Conservation (phyloP, 768 basidiomycete genomes). For the Mycena vulgaris region DNA sequence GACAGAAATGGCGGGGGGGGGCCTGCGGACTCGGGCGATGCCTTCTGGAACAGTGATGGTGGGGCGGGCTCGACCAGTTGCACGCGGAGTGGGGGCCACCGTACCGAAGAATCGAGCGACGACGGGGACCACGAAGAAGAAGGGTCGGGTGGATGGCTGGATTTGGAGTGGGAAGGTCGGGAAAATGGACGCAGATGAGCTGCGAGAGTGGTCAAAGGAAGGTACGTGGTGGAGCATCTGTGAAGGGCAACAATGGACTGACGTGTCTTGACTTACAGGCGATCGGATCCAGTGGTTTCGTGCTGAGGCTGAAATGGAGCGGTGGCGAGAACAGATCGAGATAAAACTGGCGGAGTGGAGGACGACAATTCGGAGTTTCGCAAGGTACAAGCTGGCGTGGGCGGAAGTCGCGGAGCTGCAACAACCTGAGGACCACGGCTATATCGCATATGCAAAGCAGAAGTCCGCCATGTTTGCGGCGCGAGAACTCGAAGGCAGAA, state of each 20-base stretch:
- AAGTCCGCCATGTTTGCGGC: not conserved
- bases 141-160: slow-evolving; percentile 13
- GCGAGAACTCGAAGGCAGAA: not conserved
- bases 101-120: no score
- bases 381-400: not conserved
- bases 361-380: slow-evolving; percentile 14
- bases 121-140: not conserved
- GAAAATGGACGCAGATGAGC: slow-evolving; percentile 3
- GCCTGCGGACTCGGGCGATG: no score
- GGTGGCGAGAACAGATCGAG: slow-evolving; percentile 10
- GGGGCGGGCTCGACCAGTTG: not conserved
- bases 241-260: not conserved
- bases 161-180: not conserved
- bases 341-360: slow-evolving; percentile 1
- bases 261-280: not conserved
- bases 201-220: slow-evolving; percentile 1
- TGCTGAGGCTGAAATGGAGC: slow-evolving; percentile 16
- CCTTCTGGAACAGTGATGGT: not conserved
- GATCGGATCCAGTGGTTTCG: slow-evolving; percentile 19
- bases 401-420: not conserved
- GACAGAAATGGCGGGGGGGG: not conserved
- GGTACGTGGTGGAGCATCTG: not conserved
- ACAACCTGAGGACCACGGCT: not conserved
- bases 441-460: slow-evolving; percentile 10
- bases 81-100: no score